Conservation (phyloP, 306 rosid species). For the Prinsepia uniflora region DNA sequence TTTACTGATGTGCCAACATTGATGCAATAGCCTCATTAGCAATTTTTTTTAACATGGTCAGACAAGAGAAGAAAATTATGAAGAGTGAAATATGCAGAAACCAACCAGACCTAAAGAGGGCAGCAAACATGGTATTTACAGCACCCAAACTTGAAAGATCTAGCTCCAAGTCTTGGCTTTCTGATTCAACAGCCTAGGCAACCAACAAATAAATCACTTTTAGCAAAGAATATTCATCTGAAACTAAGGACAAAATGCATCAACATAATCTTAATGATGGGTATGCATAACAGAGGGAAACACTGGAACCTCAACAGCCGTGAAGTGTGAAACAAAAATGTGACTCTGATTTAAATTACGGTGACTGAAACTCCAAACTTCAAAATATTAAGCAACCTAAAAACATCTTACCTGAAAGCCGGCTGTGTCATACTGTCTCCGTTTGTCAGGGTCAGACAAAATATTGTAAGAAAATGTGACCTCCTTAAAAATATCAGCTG, state of each 20-base stretch:
- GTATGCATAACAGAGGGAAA: background rate
- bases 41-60: background rate
- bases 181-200: constrained; percentile 83
- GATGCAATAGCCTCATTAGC: constrained; percentile 3
- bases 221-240: constrained; percentile 7
- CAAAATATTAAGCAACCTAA: constrained; percentile 12
- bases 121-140: constrained; percentile 99
- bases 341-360: constrained; percentile 12
- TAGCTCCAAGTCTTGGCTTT: constrained; percentile 90
- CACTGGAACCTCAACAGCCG: background rate
- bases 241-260: background rate
- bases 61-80: background rate
- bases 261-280: constrained; percentile 5
- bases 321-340: constrained; percentile 7
- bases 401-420: constrained; percentile 84
- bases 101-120: constrained; percentile 87
- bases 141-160: constrained; percentile 98
- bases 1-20: constrained; percentile 51
- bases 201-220: constrained; percentile 26
- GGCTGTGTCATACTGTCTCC: constrained; percentile 83
- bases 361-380: constrained; percentile 18
- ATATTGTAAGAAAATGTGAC: constrained; percentile 86
- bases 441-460: constrained; percentile 83
- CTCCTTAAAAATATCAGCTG: constrained; percentile 95
- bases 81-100: background rate